Conservation (phyloP, 495 filamentous ascomycete species). For the Poronia punctata region DNA sequence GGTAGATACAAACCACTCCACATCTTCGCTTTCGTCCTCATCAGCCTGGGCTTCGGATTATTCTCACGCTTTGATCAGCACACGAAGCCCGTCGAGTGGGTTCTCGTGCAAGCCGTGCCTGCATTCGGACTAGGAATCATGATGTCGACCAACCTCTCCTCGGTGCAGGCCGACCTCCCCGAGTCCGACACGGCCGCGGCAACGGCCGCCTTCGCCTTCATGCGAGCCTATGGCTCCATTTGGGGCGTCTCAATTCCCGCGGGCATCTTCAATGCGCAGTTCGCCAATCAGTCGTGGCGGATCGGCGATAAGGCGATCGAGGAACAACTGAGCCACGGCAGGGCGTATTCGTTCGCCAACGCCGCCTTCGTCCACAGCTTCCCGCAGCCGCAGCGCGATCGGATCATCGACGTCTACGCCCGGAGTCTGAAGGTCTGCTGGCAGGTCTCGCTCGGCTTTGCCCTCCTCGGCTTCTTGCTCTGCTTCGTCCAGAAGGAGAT, state of each 20-base stretch:
- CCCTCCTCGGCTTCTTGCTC: slow-evolving; percentile 7
- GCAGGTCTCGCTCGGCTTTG: slow-evolving; percentile 17
- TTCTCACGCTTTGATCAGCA: slow-evolving; percentile 25
- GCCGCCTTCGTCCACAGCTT: slow-evolving; percentile 6
- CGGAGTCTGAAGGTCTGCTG: slow-evolving; percentile 6
- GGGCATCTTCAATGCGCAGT: slow-evolving; percentile 34
- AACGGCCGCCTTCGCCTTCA: slow-evolving; percentile 31
- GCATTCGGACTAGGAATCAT: slow-evolving; percentile 18
- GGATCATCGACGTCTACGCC: slow-evolving; percentile 8
- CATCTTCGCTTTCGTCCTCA: slow-evolving; percentile 24
- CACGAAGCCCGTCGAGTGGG: slow-evolving; percentile 23
- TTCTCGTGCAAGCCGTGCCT: slow-evolving; percentile 16
- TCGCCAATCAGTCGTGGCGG: slow-evolving; percentile 3
- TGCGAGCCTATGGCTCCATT: slow-evolving; percentile 32
- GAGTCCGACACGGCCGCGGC: slow-evolving; percentile 28
- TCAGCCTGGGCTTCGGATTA: slow-evolving; percentile 31
- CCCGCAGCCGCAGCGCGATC: slow-evolving; percentile 2
- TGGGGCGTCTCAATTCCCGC: slow-evolving; percentile 38
- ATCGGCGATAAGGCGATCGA: slow-evolving; percentile 7
- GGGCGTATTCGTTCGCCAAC: slow-evolving; percentile 10
- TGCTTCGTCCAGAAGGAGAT: slow-evolving; percentile 6
- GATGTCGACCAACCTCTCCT: slow-evolving; percentile 17
- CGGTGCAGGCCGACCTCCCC: slow-evolving; percentile 20
- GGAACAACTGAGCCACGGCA: slow-evolving; percentile 6
- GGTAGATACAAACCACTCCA: slow-evolving; percentile 36